Evolutionary conservation across 1,284 basidiomycete species (phyloP), one percentile per base, ranked within the genome.

Genomic region (Papiliotrema flavescens): DNA sequence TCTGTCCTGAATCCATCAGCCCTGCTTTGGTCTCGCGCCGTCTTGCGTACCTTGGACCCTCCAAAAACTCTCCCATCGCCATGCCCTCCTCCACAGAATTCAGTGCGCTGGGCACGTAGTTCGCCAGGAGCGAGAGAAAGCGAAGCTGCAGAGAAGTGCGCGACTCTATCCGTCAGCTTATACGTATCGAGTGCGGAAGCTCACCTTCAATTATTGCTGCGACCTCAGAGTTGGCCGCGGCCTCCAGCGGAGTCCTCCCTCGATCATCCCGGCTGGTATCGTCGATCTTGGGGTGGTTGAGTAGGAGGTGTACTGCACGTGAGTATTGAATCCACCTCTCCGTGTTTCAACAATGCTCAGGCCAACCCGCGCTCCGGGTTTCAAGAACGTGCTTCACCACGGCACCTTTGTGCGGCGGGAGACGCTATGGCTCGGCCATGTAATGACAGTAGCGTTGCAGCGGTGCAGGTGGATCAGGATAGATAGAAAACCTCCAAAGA

Each of bases 241-340:
- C 85, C 23, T 95, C 90, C 44, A 84, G 78, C 36, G 85, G 84
- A 0, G 88, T 87, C 63, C 81, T 81, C 3, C 89, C 87, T 20
- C 87, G 80, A 4, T 72, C 73, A 69, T 98, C 90, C 15, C 83
- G 78, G 17, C 87, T 71, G 0, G 86, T 87, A 66, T 97, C 94
- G 69, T 98, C 85, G 49, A 93, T 85, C 3, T 78, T 81, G 0
- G 87, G 84, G 65, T 92, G 87, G 51, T 87, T 86, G 3, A 94
- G 79, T 1, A 92, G 78, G 7, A 90, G 69, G 54, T 80, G 80
- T 17, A 91, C 73, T 74, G 51, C n/a, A n/a, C 15, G 59, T 61
- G 47, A 59, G 59, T 26, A n/a, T 47, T n/a, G n/a, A n/a, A 11
- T 32, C 28, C 11, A 6, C 28, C 28, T 32, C 28, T 32, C 28